Evolutionary conservation across 148 eudicot genomes (phyloP).

Genomic region (Fagopyrum esculentum): DNA sequence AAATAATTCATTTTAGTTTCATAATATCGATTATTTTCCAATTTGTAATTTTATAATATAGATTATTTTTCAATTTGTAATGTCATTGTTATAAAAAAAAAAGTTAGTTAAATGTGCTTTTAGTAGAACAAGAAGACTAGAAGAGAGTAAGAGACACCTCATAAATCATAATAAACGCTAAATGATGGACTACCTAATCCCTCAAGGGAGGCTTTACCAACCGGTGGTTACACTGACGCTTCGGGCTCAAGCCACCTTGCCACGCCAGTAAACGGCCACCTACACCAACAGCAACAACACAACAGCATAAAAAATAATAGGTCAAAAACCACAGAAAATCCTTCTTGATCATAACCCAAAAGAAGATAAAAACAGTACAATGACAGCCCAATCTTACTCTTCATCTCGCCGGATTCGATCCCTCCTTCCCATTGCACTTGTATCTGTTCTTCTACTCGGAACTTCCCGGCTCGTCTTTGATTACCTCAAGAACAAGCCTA

Average conservation of each 20-base stretch:
- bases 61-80: too few species aligned
- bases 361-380: slow-evolving; percentile 9
- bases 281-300: slow-evolving; percentile 12
- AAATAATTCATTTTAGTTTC: too few species aligned
- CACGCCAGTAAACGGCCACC: neutral
- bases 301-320: slow-evolving; percentile 2
- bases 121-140: neutral
- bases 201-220: slow-evolving; percentile 27
- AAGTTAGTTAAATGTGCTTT: too few species aligned
- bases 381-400: slow-evolving; percentile 36
- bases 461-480: slow-evolving; percentile 49
- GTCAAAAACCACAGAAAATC: neutral
- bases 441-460: slow-evolving; percentile 56
- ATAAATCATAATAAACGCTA: neutral
- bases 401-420: slow-evolving; percentile 32
- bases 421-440: slow-evolving; percentile 56
- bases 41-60: too few species aligned
- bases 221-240: slow-evolving; percentile 59
- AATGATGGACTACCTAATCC: slow-evolving; percentile 4
- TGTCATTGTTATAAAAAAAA: too few species aligned
- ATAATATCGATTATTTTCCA: too few species aligned
- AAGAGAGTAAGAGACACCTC: neutral
- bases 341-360: neutral
- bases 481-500: slow-evolving; percentile 34
- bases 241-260: slow-evolving; percentile 25